Percentiles rank a stretch among this genome's conserved stretches.
phyloP scores from a whole-genome alignment of 129 eudicot species.

The Chrysanthemum seticuspe region DNA sequence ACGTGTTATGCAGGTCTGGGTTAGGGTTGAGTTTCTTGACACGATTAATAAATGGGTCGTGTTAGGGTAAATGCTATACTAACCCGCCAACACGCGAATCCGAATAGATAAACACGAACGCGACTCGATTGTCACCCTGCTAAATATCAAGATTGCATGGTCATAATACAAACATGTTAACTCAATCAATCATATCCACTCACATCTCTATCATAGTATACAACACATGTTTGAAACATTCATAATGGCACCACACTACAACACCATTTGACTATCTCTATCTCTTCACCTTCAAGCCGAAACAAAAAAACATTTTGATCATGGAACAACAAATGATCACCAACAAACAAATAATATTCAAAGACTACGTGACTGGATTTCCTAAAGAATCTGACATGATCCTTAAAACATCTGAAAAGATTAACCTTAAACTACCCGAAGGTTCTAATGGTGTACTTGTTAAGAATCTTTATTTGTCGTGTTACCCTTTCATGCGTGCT shows the following conservation, averaged over 20 bases:
- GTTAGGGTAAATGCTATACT: too few relatives aligned
- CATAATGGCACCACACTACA: too few relatives aligned
- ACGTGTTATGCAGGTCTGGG: too few relatives aligned
- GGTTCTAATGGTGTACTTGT: constrained; percentile 10
- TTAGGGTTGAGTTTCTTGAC: too few relatives aligned
- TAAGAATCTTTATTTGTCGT: constrained; percentile 26
- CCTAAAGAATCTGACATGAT: constrained; percentile 9
- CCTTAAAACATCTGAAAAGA: not conserved
- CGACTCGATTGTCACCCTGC: too few relatives aligned
- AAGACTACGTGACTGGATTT: constrained; percentile 13
- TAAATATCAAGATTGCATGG: too few relatives aligned
- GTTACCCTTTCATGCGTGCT: constrained; percentile 26
- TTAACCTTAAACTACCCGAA: constrained; percentile 5
- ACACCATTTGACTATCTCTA: not conserved
- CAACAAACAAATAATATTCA: not conserved
- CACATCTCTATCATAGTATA: not conserved
- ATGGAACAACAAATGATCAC: not conserved
- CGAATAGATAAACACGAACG: too few relatives aligned
- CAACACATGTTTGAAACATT: too few relatives aligned
- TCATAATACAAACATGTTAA: too few relatives aligned
- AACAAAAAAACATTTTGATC: not conserved
- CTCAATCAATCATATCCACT: not conserved
- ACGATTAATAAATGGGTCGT: too few relatives aligned
- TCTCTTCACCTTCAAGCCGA: not conserved
- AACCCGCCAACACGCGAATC: too few relatives aligned